phyloP scores from a whole-genome alignment of 768 basidiomycete genomes.

The Collybia sordida region DNA sequence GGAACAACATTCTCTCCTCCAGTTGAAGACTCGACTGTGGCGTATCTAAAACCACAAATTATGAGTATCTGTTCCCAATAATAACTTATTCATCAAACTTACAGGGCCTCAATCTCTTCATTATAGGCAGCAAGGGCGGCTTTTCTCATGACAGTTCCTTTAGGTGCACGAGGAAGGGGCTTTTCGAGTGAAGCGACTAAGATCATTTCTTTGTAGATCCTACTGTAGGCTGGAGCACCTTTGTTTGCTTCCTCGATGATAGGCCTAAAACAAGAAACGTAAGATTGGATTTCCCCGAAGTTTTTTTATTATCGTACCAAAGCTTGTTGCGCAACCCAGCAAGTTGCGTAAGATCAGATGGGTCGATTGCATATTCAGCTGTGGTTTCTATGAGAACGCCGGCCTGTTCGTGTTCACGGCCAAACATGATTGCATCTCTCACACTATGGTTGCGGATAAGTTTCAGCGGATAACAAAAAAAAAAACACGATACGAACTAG shows the following conservation, averaged over 20 bases:
- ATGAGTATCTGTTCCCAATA: background rate
- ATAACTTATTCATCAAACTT: slow-evolving; percentile 7
- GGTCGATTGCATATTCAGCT: slow-evolving; percentile 24
- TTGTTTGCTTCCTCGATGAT: slow-evolving; percentile 40
- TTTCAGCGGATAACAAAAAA: background rate
- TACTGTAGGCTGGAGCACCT: slow-evolving; percentile 33
- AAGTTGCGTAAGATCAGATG: slow-evolving; percentile 16
- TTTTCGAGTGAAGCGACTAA: slow-evolving; percentile 36
- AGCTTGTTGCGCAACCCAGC: background rate
- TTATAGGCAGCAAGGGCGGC: slow-evolving; percentile 35
- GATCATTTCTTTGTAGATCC: slow-evolving; percentile 51
- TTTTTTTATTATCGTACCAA: background rate
- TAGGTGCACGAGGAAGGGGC: slow-evolving; percentile 40
- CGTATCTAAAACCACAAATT: slow-evolving; percentile 19
- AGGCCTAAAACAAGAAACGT: slow-evolving; percentile 19
- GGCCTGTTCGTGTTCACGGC: slow-evolving; percentile 29
- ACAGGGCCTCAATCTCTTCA: slow-evolving; percentile 38
- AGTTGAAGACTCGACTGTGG: slow-evolving; percentile 19
- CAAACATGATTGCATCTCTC: slow-evolving; percentile 38
- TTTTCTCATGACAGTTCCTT: slow-evolving; percentile 42
- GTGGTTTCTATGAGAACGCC: slow-evolving; percentile 31
- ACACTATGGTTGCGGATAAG: slow-evolving; percentile 19
- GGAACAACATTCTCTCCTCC: slow-evolving; percentile 19
- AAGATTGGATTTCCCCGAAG: background rate
- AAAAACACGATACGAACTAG: slow-evolving; percentile 12